Conservation (phyloP, 2,329 filamentous ascomycete species). For the Colletotrichum tropicicola region DNA sequence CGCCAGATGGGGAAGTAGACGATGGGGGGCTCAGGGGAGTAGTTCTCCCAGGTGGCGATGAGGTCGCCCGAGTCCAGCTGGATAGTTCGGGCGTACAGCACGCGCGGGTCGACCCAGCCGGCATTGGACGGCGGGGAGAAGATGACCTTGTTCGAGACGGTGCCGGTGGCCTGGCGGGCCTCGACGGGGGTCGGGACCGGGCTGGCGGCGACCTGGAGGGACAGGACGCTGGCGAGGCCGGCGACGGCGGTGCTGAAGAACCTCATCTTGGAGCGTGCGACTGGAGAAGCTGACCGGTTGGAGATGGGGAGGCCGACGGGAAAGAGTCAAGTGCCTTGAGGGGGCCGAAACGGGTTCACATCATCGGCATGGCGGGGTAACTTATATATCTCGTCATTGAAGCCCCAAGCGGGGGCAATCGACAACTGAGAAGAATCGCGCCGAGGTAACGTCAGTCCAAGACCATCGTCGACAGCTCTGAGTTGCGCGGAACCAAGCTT, state of each 20-base stretch:
- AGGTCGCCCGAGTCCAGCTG: constrained; percentile 55
- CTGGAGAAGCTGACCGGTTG: not conserved
- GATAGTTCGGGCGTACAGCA: constrained; percentile 53
- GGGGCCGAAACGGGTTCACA: no score
- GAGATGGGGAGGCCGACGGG: not conserved
- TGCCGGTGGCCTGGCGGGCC: constrained; percentile 25
- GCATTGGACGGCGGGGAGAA: constrained; percentile 52
- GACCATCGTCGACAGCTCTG: not conserved
- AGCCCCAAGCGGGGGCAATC: not conserved
- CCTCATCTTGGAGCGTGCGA: constrained; percentile 4
- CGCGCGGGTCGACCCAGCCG: constrained; percentile 50
- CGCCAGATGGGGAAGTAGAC: constrained; percentile 64
- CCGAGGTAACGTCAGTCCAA: constrained; percentile 10
- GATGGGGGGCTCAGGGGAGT: constrained; percentile 62
- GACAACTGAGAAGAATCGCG: not conserved
- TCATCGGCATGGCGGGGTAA: not conserved
- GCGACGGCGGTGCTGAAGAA: constrained; percentile 17
- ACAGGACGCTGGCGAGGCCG: constrained; percentile 19
- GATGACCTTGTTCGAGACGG: constrained; percentile 42
- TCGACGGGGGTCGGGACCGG: constrained; percentile 24
- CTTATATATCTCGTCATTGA: constrained; percentile 11
- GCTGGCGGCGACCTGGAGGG: constrained; percentile 12
- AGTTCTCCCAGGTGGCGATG: constrained; percentile 65
- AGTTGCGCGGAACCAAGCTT: not conserved
- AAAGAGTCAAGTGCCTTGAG: not conserved